Evolutionary conservation across 345 rosid genomes (phyloP).

Genomic region (Moringa oleifera): DNA sequence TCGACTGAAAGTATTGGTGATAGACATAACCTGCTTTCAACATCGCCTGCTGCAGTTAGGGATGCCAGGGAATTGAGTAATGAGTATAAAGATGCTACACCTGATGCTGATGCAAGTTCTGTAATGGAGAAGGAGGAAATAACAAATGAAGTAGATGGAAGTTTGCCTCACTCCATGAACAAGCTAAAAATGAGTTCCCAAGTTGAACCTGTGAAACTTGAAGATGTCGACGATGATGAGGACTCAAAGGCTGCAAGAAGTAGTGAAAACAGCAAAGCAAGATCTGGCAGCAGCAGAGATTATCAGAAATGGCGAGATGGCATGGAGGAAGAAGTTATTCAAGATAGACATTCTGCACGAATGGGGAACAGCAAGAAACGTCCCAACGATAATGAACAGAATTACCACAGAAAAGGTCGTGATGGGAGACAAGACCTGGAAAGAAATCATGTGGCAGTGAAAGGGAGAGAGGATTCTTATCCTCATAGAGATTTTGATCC

Average conservation of each 20-base stretch:
- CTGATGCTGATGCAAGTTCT: constrained; percentile 45
- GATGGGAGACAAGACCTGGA: constrained; percentile 61
- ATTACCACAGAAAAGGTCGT: constrained; percentile 50
- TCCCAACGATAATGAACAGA: constrained; percentile 47
- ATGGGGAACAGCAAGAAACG: constrained; percentile 36
- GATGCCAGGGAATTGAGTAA: constrained; percentile 48
- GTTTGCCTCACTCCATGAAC: constrained; percentile 22
- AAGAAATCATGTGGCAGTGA: constrained; percentile 36
- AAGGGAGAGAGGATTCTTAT: constrained; percentile 53
- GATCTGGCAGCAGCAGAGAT: constrained; percentile 83
- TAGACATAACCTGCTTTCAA: constrained; percentile 30
- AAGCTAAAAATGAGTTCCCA: constrained; percentile 36
- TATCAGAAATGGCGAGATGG: constrained; percentile 56
- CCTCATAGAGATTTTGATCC: constrained; percentile 56
- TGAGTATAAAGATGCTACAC: constrained; percentile 47
- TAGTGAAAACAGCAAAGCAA: constrained; percentile 85
- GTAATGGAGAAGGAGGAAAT: constrained; percentile 43
- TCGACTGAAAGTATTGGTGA: constrained; percentile 57
- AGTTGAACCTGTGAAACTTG: constrained; percentile 33
- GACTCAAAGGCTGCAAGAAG: constrained; percentile 81
- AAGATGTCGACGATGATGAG: constrained; percentile 61
- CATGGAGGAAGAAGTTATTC: constrained; percentile 82
- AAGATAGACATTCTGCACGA: constrained; percentile 45
- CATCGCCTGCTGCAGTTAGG: constrained; percentile 40
- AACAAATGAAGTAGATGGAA: constrained; percentile 29